Evolutionary conservation across 192 early-diverging fungal species (phyloP), one percentile per base, ranked within the genome.

Genomic region (Radiomyces spectabilis): DNA sequence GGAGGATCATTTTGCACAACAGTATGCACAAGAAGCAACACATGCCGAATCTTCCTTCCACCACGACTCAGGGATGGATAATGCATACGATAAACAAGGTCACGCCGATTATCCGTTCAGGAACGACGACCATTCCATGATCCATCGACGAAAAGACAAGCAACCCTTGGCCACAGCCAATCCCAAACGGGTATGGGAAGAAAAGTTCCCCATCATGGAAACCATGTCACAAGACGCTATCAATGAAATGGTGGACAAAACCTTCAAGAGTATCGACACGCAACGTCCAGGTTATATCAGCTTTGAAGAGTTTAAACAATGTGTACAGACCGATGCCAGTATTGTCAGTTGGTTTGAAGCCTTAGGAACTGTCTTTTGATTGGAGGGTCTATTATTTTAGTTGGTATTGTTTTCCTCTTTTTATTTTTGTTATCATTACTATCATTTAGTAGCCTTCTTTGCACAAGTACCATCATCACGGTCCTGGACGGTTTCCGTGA

Each of bases 141-240:
- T n/a, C 6, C 24, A 24, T 21, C 21, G 25, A 12, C 27, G 18
- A n/a, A 44, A 25, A n/a, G 19, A 43, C 37, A 57, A 26, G 33
- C 37, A 30, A 38, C 48, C 7, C n/a, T 51, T 18, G 40, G 25
- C 41, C 10, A 40, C 57, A 35, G 22, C 47, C 21, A 41, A 49
- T 25, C 47, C 51, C n/a, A 57, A 50, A 18, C 58, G 57, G 46
- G 30, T 61, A 30, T 62, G 61, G 61, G 63, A 62, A 19, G 67
- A 83, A 58, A 85, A 85, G 21, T 87, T 85, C 68, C 85, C 95
- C 0, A 82, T 94, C 27, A 89, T 96, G 81, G 93, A 98, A 65
- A 83, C 86, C 8, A 85, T 98, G 81, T 82, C 83, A 10, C 91
- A 92, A 61, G 91, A 93, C 55, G 91, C 95, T 0, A 90, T 97